Percentiles rank a stretch among this genome's conserved stretches.
Evolutionary conservation across 306 rosid species (phyloP).

Genomic region (Rosa multiflora): DNA sequence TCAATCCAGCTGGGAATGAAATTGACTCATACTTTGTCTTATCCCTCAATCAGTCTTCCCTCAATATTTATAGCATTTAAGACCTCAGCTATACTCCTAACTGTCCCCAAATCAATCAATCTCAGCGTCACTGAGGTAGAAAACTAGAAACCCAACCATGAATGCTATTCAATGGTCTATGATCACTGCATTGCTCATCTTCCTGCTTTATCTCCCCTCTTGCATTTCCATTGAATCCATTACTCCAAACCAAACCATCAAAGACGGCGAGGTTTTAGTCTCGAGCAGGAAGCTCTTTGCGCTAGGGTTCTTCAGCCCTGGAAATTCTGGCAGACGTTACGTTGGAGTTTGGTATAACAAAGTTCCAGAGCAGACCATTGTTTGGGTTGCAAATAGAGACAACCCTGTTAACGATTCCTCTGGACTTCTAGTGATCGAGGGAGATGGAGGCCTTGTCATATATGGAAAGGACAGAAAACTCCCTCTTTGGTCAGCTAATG

Average conservation of each 20-base stretch:
- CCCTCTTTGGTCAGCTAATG: slow-evolving; percentile 23
- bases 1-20: too few relatives aligned
- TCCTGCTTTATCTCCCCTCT: slow-evolving; percentile 4
- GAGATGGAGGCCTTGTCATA: slow-evolving; percentile 21
- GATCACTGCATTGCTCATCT: background rate
- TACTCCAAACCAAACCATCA: slow-evolving; percentile 27
- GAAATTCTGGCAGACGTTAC: slow-evolving; percentile 28
- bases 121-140: background rate
- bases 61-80: background rate
- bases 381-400: slow-evolving; percentile 73
- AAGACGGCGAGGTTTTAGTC: slow-evolving; percentile 54
- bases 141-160: background rate
- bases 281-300: slow-evolving; percentile 43
- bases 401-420: slow-evolving; percentile 34
- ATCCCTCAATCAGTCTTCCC: too few relatives aligned
- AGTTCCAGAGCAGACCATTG: slow-evolving; percentile 31
- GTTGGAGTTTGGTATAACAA: slow-evolving; percentile 58
- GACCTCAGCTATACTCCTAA: background rate
- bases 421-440: slow-evolving; percentile 20
- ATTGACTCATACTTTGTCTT: too few relatives aligned
- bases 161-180: background rate
- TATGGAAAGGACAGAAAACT: background rate
- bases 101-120: background rate
- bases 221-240: slow-evolving; percentile 23
- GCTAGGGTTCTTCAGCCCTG: slow-evolving; percentile 59